These are phyloP conservation scores for Boletus speciosus DNA, from an alignment of 768 basidiomycete genomes.

Conservation along the genomic window DNA sequence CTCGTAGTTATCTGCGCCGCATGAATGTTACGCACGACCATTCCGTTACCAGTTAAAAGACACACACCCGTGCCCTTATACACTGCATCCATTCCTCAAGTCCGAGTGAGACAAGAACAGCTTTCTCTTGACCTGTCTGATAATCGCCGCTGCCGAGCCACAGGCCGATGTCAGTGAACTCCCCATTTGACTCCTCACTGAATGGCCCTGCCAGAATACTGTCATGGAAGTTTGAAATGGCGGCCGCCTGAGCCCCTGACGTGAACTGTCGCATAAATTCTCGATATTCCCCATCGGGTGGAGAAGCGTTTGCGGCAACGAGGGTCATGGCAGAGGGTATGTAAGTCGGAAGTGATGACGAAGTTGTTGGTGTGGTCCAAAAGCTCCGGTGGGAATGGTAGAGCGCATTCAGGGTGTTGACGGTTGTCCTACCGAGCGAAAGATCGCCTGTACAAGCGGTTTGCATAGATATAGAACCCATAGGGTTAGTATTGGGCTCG, in stretches of 20 bases:
- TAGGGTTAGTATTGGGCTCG: background rate
- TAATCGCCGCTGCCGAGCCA: slow-evolving; percentile 47
- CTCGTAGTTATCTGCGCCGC: slow-evolving; percentile 16
- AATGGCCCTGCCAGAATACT: slow-evolving; percentile 50
- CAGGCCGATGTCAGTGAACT: slow-evolving; percentile 50
- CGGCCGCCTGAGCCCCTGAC: slow-evolving; percentile 36
- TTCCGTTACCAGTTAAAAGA: slow-evolving; percentile 2
- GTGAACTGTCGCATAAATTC: slow-evolving; percentile 32
- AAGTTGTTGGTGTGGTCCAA: background rate
- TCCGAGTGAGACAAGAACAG: slow-evolving; percentile 35
- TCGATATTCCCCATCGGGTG: slow-evolving; percentile 3
- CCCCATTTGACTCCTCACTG: slow-evolving; percentile 50
- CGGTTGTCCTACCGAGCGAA: background rate
- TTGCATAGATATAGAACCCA: slow-evolving; percentile 4
- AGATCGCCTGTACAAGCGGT: background rate
- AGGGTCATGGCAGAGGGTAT: slow-evolving; percentile 11
- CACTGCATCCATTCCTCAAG: slow-evolving; percentile 22
- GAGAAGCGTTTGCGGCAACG: slow-evolving; percentile 2
- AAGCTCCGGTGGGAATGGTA: background rate
- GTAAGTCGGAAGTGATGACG: slow-evolving; percentile 12
- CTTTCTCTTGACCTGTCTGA: slow-evolving; percentile 27
- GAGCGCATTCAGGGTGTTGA: slow-evolving; percentile 11
- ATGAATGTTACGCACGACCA: slow-evolving; percentile 4
- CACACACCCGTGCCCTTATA: slow-evolving; percentile 11
- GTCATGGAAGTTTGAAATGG: slow-evolving; percentile 39